These are phyloP conservation scores for Adansonia gregorii DNA, from an alignment of 441 rosid species.

Conservation along the genomic window DNA sequence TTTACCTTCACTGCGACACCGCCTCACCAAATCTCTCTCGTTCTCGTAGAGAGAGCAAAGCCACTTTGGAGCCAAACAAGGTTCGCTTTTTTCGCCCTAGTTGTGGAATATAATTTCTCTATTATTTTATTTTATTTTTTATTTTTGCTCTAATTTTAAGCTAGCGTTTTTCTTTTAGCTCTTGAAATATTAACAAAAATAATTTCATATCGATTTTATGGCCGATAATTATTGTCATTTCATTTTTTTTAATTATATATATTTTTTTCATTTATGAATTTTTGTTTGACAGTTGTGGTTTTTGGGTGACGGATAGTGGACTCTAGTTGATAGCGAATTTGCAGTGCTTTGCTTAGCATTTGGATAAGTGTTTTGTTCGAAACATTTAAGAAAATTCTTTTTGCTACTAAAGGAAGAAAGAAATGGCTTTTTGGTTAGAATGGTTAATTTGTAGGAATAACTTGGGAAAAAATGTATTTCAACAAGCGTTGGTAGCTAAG, in stretches of 20 bases:
- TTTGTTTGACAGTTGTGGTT: background rate
- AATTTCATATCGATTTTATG: background rate
- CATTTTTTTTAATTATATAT: background rate
- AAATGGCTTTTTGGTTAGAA: background rate
- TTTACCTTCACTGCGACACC: background rate
- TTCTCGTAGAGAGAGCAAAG: background rate
- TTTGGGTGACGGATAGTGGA: background rate
- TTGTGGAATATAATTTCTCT: background rate
- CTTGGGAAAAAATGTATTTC: background rate
- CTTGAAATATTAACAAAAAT: background rate
- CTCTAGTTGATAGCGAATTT: background rate
- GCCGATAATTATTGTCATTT: background rate
- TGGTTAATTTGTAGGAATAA: background rate
- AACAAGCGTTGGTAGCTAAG: background rate
- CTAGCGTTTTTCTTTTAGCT: background rate
- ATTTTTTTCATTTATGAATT: background rate
- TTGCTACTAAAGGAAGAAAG: background rate
- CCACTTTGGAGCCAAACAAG: conserved; percentile 14
- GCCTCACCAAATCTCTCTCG: background rate
- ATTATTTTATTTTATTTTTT: background rate
- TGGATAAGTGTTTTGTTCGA: background rate
- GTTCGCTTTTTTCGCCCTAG: background rate
- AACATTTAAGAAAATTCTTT: background rate
- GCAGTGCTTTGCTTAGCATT: background rate
- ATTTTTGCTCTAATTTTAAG: background rate